phyloP scores from a whole-genome alignment of 2,329 filamentous ascomycete species.

The Pseudopyricularia javanii region DNA sequence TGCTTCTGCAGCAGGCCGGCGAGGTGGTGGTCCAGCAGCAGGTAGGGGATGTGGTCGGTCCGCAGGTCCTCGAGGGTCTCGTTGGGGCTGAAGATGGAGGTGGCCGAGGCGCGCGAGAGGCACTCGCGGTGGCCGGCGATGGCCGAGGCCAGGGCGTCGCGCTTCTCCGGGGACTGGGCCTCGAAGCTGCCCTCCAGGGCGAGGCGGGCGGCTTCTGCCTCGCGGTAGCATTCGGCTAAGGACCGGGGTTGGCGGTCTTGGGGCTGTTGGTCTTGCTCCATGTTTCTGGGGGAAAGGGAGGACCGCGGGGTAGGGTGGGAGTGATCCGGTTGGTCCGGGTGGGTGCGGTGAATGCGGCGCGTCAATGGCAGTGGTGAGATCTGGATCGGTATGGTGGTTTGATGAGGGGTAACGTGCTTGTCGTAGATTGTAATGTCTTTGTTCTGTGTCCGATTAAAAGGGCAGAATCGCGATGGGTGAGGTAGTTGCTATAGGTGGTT shows the following conservation, averaged over 20 bases:
- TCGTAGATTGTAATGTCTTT: too few species aligned
- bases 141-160: constrained; percentile 52
- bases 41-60: constrained; percentile 74
- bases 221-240: constrained; percentile 15
- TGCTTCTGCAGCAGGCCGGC: constrained; percentile 68
- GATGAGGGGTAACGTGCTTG: too few species aligned
- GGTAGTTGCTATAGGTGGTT: too few species aligned
- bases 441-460: too few species aligned
- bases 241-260: constrained; percentile 22
- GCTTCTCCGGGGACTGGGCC: constrained; percentile 52
- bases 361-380: too few species aligned
- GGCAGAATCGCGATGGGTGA: too few species aligned
- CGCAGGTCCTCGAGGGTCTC: constrained; percentile 79
- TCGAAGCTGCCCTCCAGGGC: constrained; percentile 53
- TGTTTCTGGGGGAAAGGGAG: background rate
- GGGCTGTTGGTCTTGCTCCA: background rate
- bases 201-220: constrained; percentile 37
- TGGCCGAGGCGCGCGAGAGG: constrained; percentile 51
- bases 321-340: background rate
- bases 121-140: constrained; percentile 65
- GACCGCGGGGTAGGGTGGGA: background rate
- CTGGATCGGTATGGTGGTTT: too few species aligned
- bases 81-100: constrained; percentile 83
- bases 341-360: background rate
- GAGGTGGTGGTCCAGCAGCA: constrained; percentile 65